These are phyloP conservation scores for Claviceps africana DNA, from an alignment of 2,329 filamentous ascomycete genomes.

Conservation along the genomic window DNA sequence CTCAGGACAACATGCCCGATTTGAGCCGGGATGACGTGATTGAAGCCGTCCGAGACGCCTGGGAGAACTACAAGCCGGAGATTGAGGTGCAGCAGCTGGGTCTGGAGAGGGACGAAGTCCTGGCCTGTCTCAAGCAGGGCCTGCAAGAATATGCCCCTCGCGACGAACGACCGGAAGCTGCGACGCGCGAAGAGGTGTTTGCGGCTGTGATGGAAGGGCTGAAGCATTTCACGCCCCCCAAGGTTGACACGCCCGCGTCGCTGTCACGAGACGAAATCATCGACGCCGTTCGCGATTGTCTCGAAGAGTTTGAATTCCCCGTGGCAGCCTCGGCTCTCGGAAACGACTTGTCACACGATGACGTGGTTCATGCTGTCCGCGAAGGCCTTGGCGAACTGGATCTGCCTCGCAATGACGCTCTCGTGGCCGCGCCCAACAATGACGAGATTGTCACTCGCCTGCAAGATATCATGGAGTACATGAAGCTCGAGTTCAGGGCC, in stretches of 20 bases:
- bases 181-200: conserved; percentile 73
- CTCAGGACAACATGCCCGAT: conserved; percentile 22
- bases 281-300: conserved; percentile 67
- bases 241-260: conserved; percentile 52
- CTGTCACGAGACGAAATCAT: conserved; percentile 75
- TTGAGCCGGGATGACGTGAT: conserved; percentile 73
- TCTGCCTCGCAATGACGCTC: conserved; percentile 25
- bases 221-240: conserved; percentile 64
- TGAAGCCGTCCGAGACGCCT: conserved; percentile 74
- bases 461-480: conserved; percentile 49
- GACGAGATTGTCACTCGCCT: conserved; percentile 41
- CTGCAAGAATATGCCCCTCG: conserved; percentile 57
- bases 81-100: conserved; percentile 84
- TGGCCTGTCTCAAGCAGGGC: conserved; percentile 75
- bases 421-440: conserved; percentile 29
- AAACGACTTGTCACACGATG: conserved; percentile 42
- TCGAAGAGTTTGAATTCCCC: conserved; percentile 73
- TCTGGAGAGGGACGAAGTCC: conserved; percentile 76
- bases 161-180: conserved; percentile 39
- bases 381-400: conserved; percentile 42
- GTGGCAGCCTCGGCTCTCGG: conserved; percentile 41
- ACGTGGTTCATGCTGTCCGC: conserved; percentile 50
- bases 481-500: conserved; percentile 45
- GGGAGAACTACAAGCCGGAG: conserved; percentile 89
- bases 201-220: conserved; percentile 75